These are phyloP conservation scores for Plantago major DNA, from an alignment of 257 asterid species.

Conservation along the genomic window DNA sequence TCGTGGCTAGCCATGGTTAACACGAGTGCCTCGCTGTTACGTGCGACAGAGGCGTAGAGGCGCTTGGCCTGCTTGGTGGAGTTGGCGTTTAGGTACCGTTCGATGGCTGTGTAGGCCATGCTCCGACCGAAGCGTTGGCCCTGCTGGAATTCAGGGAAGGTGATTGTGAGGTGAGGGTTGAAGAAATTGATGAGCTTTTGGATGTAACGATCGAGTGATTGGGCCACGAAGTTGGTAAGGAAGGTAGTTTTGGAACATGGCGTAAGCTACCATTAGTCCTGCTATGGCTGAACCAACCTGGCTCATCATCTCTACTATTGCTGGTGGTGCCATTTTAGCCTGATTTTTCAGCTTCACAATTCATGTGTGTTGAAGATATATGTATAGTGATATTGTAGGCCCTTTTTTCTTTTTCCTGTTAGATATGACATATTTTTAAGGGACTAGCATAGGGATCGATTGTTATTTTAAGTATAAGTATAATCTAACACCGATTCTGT, in stretches of 20 bases:
- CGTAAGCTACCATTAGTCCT: background rate
- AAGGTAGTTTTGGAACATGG: conserved; percentile 41
- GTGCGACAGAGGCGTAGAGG: conserved; percentile 33
- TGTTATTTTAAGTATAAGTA: too few relatives aligned
- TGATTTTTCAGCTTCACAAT: too few relatives aligned
- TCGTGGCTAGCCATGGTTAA: conserved; percentile 47
- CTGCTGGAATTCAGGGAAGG: conserved; percentile 28
- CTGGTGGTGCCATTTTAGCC: too few relatives aligned
- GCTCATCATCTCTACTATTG: background rate
- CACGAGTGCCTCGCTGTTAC: conserved; percentile 39
- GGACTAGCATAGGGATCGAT: too few relatives aligned
- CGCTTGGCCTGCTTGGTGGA: conserved; percentile 51
- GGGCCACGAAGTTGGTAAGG: conserved; percentile 30
- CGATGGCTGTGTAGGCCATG: conserved; percentile 31
- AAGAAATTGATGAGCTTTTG: conserved; percentile 16
- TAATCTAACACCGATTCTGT: too few relatives aligned
- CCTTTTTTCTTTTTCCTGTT: too few relatives aligned
- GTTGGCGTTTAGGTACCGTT: conserved; percentile 41
- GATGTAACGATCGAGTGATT: conserved; percentile 19
- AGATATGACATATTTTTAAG: too few relatives aligned
- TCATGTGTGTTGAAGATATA: too few relatives aligned
- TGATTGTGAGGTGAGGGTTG: conserved; percentile 38
- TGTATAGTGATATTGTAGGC: too few relatives aligned
- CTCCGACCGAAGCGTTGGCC: conserved; percentile 37
- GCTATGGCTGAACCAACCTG: background rate